phyloP scores from a whole-genome alignment of 371 early-diverging fungal genomes.

The Coemansia sp. region DNA sequence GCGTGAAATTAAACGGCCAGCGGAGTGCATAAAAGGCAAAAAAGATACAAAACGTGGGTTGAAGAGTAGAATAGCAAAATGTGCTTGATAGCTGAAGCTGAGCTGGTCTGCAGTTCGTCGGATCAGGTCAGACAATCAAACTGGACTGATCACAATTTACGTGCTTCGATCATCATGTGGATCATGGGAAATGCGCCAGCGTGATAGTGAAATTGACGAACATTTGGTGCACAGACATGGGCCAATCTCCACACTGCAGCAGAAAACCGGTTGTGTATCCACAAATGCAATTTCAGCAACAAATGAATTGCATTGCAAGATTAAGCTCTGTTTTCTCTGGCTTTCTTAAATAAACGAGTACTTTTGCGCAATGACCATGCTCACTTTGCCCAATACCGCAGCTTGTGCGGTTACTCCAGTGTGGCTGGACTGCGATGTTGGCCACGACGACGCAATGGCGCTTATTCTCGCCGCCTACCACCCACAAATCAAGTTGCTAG shows the following conservation, averaged over 20 bases:
- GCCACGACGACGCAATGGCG: constrained; percentile 53
- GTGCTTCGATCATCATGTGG: too few relatives aligned
- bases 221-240: too few relatives aligned
- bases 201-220: too few relatives aligned
- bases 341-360: neutral
- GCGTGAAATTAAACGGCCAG: neutral
- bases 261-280: too few relatives aligned
- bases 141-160: too few relatives aligned
- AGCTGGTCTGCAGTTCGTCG: too few relatives aligned
- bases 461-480: constrained; percentile 48
- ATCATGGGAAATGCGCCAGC: too few relatives aligned
- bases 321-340: too few relatives aligned
- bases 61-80: too few relatives aligned
- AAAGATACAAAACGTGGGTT: neutral
- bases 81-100: too few relatives aligned
- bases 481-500: constrained; percentile 23
- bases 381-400: neutral
- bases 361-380: neutral
- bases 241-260: too few relatives aligned
- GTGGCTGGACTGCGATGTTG: constrained; percentile 53
- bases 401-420: constrained; percentile 16
- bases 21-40: neutral
- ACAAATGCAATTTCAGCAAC: neutral
- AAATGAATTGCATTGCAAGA: neutral
- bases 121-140: too few relatives aligned